Evolutionary conservation across 2,329 filamentous ascomycete genomes (phyloP), one percentile per base, ranked within the genome.

Genomic region (Lojkania enalia): DNA sequence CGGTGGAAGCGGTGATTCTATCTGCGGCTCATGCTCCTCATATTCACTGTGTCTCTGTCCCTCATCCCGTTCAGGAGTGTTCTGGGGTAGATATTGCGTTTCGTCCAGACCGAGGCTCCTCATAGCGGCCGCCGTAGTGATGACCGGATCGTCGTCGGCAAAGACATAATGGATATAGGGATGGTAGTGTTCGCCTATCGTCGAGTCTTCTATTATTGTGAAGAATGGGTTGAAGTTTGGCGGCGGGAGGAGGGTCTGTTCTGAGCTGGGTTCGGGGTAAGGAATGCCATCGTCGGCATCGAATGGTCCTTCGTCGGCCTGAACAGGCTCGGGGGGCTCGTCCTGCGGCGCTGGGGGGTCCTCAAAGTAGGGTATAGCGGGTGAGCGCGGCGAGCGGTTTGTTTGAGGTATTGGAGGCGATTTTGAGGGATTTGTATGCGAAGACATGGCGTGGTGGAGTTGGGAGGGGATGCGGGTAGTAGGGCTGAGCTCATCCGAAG

Each of bases 81-180:
- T 52, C 15, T 62, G 47, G 46, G 69, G 52, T 50, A 66, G 50
- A 60, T 62, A 58, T 46, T 69, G 75, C 71, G 45, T 73, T 21
- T 70, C 67, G 42, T 70, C 64, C 25, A 74, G 42, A 65, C 81
- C 70, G 69, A 84, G 66, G 15, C 77, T 76, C 23, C 77, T 75
- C 47, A 85, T 69, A 4, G 79, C 78, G 2, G 87, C 84, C 27
- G 83, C 78, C 1, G 87, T 87, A 27, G 95, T 76, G 33, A 87
- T 75, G 35, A 91, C 87, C 2, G 84, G 81, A 63, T 96, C 90
- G 70, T 97, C 94, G 69, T 97, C 91, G 57, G 83, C 82, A 74
- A 99, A 97, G 62, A 97, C 81, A 73, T 97, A 97, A 73, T 92
- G 90, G 1, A 96, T 84, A 41, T 82, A 84, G 1, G 92, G 94